phyloP scores from a whole-genome alignment of 2,329 filamentous ascomycete species.

The Colletotrichum somersetense region DNA sequence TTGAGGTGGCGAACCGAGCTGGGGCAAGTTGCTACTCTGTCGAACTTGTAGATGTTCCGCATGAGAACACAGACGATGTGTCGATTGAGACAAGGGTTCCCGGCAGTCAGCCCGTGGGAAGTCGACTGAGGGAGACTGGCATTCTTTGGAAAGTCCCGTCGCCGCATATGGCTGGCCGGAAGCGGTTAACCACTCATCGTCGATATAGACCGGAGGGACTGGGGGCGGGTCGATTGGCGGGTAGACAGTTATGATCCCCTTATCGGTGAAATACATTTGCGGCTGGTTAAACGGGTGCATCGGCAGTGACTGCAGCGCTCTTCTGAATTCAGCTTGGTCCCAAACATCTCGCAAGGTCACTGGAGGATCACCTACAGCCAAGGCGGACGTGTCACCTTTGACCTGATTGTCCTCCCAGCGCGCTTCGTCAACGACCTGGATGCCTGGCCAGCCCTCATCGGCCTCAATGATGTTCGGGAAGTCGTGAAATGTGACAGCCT shows the following conservation, averaged over 20 bases:
- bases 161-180: not conserved
- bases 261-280: not conserved
- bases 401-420: not conserved
- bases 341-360: slow-evolving; percentile 28
- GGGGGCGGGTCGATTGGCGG: slow-evolving; percentile 3
- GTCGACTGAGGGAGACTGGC: too few species aligned
- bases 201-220: not conserved
- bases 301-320: not conserved
- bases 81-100: not conserved
- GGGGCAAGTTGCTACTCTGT: not conserved
- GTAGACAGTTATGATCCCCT: slow-evolving; percentile 4
- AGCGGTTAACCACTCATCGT: not conserved
- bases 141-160: not conserved
- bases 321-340: slow-evolving; percentile 36
- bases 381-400: slow-evolving; percentile 4
- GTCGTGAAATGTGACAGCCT: not conserved
- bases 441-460: not conserved
- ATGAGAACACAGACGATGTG: not conserved
- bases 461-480: not conserved
- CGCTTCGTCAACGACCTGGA: slow-evolving; percentile 1
- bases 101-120: too few species aligned
- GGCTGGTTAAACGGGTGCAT: slow-evolving; percentile 1
- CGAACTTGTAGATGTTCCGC: not conserved
- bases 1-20: not conserved
- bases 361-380: slow-evolving; percentile 27